These are phyloP conservation scores for Ganoderma lingzhi DNA, from an alignment of 1,284 basidiomycete species.

Conservation along the genomic window DNA sequence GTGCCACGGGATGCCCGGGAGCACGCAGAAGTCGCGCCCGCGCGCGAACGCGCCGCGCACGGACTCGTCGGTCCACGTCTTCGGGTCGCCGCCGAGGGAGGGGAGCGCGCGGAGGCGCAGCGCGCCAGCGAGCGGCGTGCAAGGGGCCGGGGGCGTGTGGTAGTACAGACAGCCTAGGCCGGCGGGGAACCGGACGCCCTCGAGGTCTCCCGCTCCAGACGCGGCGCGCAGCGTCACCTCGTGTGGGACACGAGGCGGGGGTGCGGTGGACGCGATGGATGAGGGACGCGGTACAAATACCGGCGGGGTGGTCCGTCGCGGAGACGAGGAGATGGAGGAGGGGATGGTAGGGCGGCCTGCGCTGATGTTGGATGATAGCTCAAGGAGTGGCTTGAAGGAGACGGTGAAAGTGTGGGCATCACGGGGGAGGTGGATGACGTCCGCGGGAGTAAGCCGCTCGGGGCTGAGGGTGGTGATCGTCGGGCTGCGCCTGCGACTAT, in stretches of 20 bases:
- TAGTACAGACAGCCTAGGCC: not conserved
- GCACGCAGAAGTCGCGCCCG: not conserved
- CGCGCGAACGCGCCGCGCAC: not conserved
- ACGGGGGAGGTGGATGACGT: not conserved
- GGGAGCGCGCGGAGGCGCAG: not conserved
- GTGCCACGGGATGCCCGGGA: not conserved
- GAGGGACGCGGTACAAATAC: not conserved
- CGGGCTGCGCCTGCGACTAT: not conserved
- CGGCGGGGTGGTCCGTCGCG: not conserved
- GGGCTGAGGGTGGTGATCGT: conserved; percentile 1
- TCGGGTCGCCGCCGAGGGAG: not conserved
- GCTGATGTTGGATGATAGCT: not conserved
- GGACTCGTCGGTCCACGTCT: not conserved
- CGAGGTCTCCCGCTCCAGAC: not conserved
- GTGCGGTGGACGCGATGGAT: not conserved
- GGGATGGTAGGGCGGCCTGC: not conserved
- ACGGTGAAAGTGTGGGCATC: not conserved
- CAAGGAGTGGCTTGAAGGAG: conserved; percentile 1
- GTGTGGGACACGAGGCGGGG: not conserved
- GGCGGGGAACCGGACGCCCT: not conserved
- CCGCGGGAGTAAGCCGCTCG: not conserved
- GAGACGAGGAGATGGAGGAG: not conserved
- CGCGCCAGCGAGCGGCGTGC: not conserved
- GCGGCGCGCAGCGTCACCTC: conserved; percentile 1
- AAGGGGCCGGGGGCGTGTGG: not conserved